Evolutionary conservation across 106 monocot genomes (phyloP).

Genomic region (Dendrobium nobile): DNA sequence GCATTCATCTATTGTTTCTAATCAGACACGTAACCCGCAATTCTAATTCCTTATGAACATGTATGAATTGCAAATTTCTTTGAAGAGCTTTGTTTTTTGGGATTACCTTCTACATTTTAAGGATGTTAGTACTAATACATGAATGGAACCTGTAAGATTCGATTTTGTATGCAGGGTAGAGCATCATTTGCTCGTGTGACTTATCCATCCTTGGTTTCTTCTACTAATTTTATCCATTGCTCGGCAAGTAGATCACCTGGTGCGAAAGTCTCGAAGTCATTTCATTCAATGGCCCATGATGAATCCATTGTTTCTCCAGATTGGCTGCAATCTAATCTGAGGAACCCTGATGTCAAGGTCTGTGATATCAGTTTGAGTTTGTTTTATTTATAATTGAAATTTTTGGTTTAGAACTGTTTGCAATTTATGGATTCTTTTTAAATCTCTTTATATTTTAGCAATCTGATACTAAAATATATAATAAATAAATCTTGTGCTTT

Average conservation of each 20-base stretch:
- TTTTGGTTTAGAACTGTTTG: too few relatives aligned
- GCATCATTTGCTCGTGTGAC: not conserved
- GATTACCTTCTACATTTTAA: conserved; percentile 5
- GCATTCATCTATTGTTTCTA: not conserved
- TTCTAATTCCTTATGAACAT: not conserved
- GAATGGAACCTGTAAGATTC: not conserved
- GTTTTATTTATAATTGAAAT: not conserved
- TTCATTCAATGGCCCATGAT: conserved; percentile 16
- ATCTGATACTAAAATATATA: too few relatives aligned
- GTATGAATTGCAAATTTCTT: not conserved
- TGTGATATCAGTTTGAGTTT: not conserved
- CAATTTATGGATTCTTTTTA: too few relatives aligned
- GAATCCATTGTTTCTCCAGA: conserved; percentile 72
- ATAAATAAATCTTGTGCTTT: not conserved
- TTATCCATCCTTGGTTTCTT: conserved; percentile 11
- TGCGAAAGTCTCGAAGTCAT: conserved; percentile 5
- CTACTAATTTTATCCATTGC: conserved; percentile 20
- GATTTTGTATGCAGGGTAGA: conserved; percentile 20
- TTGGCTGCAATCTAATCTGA: conserved; percentile 56
- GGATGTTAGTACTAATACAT: not conserved
- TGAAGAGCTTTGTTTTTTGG: not conserved
- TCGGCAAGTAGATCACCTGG: conserved; percentile 21
- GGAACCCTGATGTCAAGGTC: conserved; percentile 62
- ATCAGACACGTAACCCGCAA: not conserved
- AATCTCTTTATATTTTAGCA: too few relatives aligned